Evolutionary conservation across 2,329 filamentous ascomycete genomes (phyloP).

Genomic region (Xylaria sp.): DNA sequence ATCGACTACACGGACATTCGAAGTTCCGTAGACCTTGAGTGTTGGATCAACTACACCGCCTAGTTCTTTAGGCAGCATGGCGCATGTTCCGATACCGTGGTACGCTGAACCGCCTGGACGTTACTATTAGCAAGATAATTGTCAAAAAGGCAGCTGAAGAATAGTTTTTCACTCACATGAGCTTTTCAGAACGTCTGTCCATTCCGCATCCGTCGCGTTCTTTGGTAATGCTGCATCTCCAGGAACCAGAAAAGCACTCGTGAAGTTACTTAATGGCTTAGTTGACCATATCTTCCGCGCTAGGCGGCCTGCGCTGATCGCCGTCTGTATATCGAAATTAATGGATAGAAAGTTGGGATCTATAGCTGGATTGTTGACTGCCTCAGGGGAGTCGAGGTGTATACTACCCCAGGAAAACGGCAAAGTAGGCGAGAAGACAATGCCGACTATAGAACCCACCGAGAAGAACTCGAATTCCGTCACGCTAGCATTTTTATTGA

Average conservation of each 20-base stretch:
- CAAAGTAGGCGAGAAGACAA: neutral
- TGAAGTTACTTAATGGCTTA: neutral
- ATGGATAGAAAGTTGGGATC: conserved; percentile 8
- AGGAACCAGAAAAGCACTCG: neutral
- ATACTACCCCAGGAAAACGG: conserved; percentile 5
- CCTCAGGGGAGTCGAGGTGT: neutral
- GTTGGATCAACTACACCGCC: conserved; percentile 6
- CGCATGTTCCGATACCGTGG: neutral
- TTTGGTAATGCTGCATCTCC: neutral
- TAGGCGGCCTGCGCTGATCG: neutral
- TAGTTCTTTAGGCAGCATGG: neutral
- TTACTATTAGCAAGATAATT: neutral
- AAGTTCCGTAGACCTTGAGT: conserved; percentile 6
- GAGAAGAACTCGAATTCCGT: neutral
- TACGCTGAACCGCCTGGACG: neutral
- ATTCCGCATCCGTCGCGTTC: neutral
- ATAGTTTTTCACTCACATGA: neutral
- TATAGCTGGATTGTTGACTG: conserved; percentile 7
- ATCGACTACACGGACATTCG: conserved; percentile 2
- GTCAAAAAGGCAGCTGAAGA: neutral
- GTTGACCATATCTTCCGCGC: neutral
- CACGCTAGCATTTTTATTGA: neutral
- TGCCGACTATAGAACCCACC: neutral
- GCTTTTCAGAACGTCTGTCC: neutral
- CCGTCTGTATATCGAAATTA: neutral